Conservation (phyloP, 441 rosid species). For the Aquilaria agallochum region DNA sequence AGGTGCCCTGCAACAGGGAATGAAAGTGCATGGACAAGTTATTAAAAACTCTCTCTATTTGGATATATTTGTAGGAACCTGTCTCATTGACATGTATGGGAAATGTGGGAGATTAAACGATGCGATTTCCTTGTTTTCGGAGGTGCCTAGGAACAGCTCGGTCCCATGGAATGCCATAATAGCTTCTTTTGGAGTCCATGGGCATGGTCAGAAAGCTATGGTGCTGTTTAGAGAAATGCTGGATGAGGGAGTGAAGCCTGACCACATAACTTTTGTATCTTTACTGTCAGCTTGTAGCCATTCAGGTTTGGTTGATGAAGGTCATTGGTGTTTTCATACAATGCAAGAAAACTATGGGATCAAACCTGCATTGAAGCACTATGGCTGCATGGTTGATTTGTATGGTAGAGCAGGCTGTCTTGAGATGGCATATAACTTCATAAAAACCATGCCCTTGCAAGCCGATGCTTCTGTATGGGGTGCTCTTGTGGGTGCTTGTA, state of each 20-base stretch:
- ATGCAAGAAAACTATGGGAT: slow-evolving; percentile 54
- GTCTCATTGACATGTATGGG: slow-evolving; percentile 79
- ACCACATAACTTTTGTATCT: slow-evolving; percentile 67
- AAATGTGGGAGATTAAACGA: slow-evolving; percentile 73
- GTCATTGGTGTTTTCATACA: slow-evolving; percentile 50
- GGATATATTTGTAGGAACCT: slow-evolving; percentile 60
- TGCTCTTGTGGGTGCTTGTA: slow-evolving; percentile 71
- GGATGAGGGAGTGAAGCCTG: slow-evolving; percentile 59
- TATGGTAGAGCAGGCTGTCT: slow-evolving; percentile 67
- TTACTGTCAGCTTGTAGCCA: slow-evolving; percentile 81
- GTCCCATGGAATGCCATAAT: slow-evolving; percentile 82
- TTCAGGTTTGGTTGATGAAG: slow-evolving; percentile 67
- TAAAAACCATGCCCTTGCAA: slow-evolving; percentile 52
- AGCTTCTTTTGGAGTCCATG: slow-evolving; percentile 67
- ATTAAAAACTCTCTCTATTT: slow-evolving; percentile 40
- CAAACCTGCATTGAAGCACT: slow-evolving; percentile 62
- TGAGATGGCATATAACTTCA: slow-evolving; percentile 51
- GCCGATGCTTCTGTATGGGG: slow-evolving; percentile 85
- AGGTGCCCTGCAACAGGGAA: slow-evolving; percentile 72
- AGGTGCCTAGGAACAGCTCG: slow-evolving; percentile 40
- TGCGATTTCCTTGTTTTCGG: slow-evolving; percentile 48
- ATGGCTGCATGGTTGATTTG: slow-evolving; percentile 85
- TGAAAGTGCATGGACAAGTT: slow-evolving; percentile 53
- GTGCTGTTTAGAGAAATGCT: slow-evolving; percentile 56
- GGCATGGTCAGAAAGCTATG: slow-evolving; percentile 55